Base-by-base conservation (phyloP, 2,329 filamentous ascomycete genomes). In the Pseudogymnoascus sp. region DNA sequence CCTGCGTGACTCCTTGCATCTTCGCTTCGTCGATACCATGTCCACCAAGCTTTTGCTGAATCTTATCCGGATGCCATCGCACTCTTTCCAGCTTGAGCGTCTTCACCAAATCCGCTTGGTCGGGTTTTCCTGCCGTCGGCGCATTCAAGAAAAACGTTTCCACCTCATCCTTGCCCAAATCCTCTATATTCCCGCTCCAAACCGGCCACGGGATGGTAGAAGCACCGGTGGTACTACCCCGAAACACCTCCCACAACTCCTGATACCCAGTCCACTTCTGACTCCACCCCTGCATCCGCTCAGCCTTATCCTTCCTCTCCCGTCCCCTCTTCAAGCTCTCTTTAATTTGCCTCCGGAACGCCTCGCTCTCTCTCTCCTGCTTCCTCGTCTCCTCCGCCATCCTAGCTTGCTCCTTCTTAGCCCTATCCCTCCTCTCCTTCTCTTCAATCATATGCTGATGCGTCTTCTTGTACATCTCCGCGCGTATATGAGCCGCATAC, bases 51-150 rank as follows among this genome's bases (percentile, higher is more conserved):
- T 86, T 84, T 75, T 97, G 94, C 77, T 97, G 91, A 61, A 97
- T 89, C 78, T 97, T 99, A 75, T 99, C 94, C 3, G 94, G 94
- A 77, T 99, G 94, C 94, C 94, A 99, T 14, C 91, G 82, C 15
- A 97, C 86, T 59, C 94, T 84, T 77, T 99, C 94, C 4, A 84
- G 77, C 74, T 96, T 96, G 59, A 97, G 78, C 4, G 81, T 72
- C 47, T 80, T 76, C 12, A 75, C 60, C 18, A 82, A 61, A 62
- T 77, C 75, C 8, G 64, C 66, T 47, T 70, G 63, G n/a, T 64
- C 67, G 25, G 70, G 66, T 39, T 70, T 61, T 47, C 71, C 67
- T 57, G 65, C 61, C 5, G 64, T 68, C 6, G 78, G 78, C n/a
- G 79, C 80, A 69, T 80, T 76, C 0, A 76, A 74, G 70, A 89